phyloP scores from a whole-genome alignment of 108 stramenopile species.

The Discostella stelligeroides region DNA sequence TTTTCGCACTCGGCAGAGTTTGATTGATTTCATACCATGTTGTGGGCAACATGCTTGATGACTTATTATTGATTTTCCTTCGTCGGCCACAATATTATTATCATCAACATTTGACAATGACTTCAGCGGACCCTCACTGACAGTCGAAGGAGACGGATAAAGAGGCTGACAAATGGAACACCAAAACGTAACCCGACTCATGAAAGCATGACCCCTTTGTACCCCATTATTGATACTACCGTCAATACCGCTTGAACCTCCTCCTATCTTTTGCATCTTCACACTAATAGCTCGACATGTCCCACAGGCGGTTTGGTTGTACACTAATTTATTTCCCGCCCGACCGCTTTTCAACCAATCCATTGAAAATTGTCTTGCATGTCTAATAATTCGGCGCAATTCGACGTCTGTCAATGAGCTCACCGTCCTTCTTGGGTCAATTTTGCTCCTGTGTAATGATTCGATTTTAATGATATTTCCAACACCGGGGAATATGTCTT shows the following conservation, averaged over 20 bases:
- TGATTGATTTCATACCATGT: slow-evolving; percentile 49
- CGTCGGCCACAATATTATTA: background rate
- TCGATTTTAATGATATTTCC: slow-evolving; percentile 79
- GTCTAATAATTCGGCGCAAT: slow-evolving; percentile 34
- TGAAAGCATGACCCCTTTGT: slow-evolving; percentile 22
- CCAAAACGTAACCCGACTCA: slow-evolving; percentile 68
- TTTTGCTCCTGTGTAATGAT: slow-evolving; percentile 54
- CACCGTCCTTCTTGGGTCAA: slow-evolving; percentile 56
- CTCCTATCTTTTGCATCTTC: slow-evolving; percentile 64
- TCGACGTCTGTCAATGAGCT: slow-evolving; percentile 49
- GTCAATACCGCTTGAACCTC: slow-evolving; percentile 9
- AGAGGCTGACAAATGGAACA: slow-evolving; percentile 58
- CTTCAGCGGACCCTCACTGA: background rate
- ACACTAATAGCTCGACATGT: slow-evolving; percentile 50
- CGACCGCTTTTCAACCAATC: slow-evolving; percentile 59
- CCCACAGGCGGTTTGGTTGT: slow-evolving; percentile 67
- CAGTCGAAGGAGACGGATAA: background rate
- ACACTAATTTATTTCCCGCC: slow-evolving; percentile 59
- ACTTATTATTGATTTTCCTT: slow-evolving; percentile 5
- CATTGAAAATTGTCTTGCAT: slow-evolving; percentile 55
- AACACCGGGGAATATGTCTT: slow-evolving; percentile 61
- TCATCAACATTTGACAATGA: background rate
- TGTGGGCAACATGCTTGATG: slow-evolving; percentile 49
- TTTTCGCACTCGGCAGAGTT: slow-evolving; percentile 50
- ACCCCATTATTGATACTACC: slow-evolving; percentile 5